Evolutionary conservation across 768 basidiomycete genomes (phyloP).

Genomic region (Leccinum boreale): DNA sequence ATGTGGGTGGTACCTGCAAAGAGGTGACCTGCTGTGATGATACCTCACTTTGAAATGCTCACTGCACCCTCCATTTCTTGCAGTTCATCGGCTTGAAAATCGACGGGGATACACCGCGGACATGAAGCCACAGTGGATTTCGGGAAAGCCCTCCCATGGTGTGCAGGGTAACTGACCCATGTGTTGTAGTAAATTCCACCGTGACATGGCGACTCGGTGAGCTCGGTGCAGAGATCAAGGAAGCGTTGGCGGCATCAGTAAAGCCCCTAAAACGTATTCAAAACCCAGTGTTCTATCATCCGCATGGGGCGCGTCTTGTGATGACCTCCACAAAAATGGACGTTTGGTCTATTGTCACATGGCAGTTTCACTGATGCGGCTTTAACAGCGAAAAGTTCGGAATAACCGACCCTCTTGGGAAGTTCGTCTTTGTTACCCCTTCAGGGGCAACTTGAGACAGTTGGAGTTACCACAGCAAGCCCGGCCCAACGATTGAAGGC

Average conservation of each 20-base stretch:
- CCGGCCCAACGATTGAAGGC: slow-evolving; percentile 17
- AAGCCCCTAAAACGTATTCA: slow-evolving; percentile 1
- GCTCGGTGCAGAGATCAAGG: not conserved
- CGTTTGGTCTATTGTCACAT: not conserved
- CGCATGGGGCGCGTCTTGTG: slow-evolving; percentile 25
- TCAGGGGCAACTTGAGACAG: slow-evolving; percentile 18
- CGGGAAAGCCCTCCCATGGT: not conserved
- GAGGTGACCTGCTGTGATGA: not conserved
- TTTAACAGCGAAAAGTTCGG: slow-evolving; percentile 12
- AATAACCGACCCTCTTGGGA: slow-evolving; percentile 33
- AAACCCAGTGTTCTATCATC: slow-evolving; percentile 3
- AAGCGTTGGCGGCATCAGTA: not conserved
- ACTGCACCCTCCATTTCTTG: not conserved
- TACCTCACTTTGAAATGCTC: not conserved
- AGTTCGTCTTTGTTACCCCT: slow-evolving; percentile 4
- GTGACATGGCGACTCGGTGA: not conserved
- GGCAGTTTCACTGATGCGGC: not conserved
- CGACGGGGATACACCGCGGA: slow-evolving; percentile 16
- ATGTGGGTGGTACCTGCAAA: slow-evolving; percentile 18
- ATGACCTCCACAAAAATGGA: slow-evolving; percentile 1
- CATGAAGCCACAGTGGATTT: slow-evolving; percentile 13
- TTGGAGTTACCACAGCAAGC: slow-evolving; percentile 22
- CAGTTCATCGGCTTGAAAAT: slow-evolving; percentile 7
- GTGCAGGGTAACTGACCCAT: not conserved
- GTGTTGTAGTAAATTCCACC: slow-evolving; percentile 33